Conservation (phyloP, 75 land plant species). For the Pinus taeda region DNA sequence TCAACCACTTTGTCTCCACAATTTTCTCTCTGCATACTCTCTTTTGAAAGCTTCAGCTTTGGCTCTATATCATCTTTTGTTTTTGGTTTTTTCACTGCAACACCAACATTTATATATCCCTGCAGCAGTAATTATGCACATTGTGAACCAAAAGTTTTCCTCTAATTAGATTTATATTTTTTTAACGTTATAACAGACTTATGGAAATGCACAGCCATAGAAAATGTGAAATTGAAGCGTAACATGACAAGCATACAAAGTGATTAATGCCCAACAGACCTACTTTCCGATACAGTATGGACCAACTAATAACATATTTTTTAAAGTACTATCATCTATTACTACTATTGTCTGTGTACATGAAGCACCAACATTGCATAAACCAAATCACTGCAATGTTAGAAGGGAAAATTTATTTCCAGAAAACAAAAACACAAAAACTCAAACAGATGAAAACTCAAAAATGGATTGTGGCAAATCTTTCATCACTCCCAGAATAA, state of each 20-base stretch:
- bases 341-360: too few species aligned
- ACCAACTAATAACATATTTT: too few species aligned
- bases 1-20: conserved; percentile 37
- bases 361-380: too few species aligned
- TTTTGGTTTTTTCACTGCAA: conserved; percentile 57
- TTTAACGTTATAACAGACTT: neutral
- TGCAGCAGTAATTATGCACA: conserved; percentile 21
- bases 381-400: too few species aligned
- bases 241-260: neutral
- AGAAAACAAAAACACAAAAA: too few species aligned
- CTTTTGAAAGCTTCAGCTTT: conserved; percentile 21
- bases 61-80: conserved; percentile 13
- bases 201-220: neutral
- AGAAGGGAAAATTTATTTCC: too few species aligned
- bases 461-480: neutral
- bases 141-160: neutral
- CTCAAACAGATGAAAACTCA: too few species aligned
- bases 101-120: conserved; percentile 93
- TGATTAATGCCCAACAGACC: neutral
- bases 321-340: too few species aligned
- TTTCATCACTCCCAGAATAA: neutral
- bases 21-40: conserved; percentile 14
- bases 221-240: neutral
- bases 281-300: neutral
- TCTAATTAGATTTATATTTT: neutral